phyloP scores from a whole-genome alignment of 2,329 filamentous ascomycete species.

The Periconia sp. region DNA sequence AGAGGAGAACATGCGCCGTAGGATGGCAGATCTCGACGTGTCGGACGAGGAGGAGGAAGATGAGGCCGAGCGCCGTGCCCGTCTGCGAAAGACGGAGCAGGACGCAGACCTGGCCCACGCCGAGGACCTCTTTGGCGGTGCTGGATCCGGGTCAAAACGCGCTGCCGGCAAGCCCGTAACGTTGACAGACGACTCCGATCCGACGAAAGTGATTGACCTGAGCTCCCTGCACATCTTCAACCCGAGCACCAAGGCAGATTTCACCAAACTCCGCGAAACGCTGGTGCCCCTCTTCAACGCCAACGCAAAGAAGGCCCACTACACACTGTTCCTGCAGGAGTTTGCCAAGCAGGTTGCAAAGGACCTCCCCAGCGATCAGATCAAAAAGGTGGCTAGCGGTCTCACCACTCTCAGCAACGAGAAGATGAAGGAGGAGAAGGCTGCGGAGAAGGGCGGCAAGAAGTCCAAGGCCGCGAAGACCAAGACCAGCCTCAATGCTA shows the following conservation, averaged over 20 bases:
- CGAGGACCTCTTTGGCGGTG: slow-evolving; percentile 83
- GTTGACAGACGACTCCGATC: slow-evolving; percentile 70
- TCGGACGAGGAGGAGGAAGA: slow-evolving; percentile 70
- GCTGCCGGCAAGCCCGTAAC: slow-evolving; percentile 65
- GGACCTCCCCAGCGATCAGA: slow-evolving; percentile 86
- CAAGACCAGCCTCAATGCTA: slow-evolving; percentile 78
- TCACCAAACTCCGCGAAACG: slow-evolving; percentile 74
- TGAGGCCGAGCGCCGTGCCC: slow-evolving; percentile 70
- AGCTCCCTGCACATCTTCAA: slow-evolving; percentile 82
- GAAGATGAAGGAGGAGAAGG: slow-evolving; percentile 99
- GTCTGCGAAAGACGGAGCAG: slow-evolving; percentile 78
- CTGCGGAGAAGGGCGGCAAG: slow-evolving; percentile 89
- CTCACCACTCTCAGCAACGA: slow-evolving; percentile 93
- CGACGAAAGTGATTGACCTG: slow-evolving; percentile 79
- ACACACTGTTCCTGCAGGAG: slow-evolving; percentile 85
- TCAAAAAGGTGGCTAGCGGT: slow-evolving; percentile 90
- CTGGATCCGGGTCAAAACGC: slow-evolving; percentile 67
- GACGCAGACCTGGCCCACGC: slow-evolving; percentile 88
- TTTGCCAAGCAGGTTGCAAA: slow-evolving; percentile 85
- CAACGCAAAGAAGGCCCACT: slow-evolving; percentile 87
- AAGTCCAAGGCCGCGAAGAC: slow-evolving; percentile 97
- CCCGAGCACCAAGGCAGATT: slow-evolving; percentile 83
- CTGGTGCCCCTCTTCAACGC: slow-evolving; percentile 75
- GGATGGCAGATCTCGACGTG: slow-evolving; percentile 58
- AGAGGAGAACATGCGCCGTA: slow-evolving; percentile 58